Evolutionary conservation across 805 yeast genomes (phyloP).

Genomic region (Metschnikowia kofuensis): DNA sequence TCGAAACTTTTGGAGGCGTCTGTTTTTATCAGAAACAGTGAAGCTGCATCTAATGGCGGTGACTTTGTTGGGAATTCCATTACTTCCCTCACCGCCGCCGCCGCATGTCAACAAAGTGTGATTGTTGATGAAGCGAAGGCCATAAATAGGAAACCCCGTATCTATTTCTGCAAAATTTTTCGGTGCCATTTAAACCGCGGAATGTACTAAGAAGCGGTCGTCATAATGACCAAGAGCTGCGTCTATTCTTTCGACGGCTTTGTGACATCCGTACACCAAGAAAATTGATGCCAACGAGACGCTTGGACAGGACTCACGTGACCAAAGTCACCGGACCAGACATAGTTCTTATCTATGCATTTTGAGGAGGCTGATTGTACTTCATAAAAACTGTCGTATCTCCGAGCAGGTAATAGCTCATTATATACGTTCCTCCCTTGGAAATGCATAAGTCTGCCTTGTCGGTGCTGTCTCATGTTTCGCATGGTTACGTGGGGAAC

Average conservation of each 20-base stretch:
- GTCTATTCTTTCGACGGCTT: background rate
- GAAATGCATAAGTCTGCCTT: slow-evolving; percentile 11
- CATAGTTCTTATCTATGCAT: too few relatives aligned
- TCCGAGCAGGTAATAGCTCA: too few relatives aligned
- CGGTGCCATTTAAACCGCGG: slow-evolving; percentile 10
- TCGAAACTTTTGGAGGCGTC: slow-evolving; percentile 53
- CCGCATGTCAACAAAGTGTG: slow-evolving; percentile 72
- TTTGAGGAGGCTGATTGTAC: too few relatives aligned
- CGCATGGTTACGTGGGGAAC: slow-evolving; percentile 21
- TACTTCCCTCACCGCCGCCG: slow-evolving; percentile 94
- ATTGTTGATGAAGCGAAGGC: slow-evolving; percentile 65
- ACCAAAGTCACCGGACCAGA: background rate
- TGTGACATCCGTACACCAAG: background rate
- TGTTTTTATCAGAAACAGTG: slow-evolving; percentile 39
- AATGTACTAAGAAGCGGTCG: background rate
- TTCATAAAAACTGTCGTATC: too few relatives aligned
- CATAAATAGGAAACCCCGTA: slow-evolving; percentile 76
- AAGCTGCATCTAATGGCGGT: slow-evolving; percentile 62
- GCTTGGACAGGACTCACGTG: background rate
- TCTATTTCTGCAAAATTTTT: slow-evolving; percentile 34
- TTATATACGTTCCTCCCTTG: background rate
- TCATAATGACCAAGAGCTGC: background rate
- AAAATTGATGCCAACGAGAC: background rate
- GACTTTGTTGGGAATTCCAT: slow-evolving; percentile 83
- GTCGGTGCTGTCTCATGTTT: slow-evolving; percentile 19